Evolutionary conservation across 2,329 filamentous ascomycete species (phyloP).

Genomic region (Thermoascus crustaceus): DNA sequence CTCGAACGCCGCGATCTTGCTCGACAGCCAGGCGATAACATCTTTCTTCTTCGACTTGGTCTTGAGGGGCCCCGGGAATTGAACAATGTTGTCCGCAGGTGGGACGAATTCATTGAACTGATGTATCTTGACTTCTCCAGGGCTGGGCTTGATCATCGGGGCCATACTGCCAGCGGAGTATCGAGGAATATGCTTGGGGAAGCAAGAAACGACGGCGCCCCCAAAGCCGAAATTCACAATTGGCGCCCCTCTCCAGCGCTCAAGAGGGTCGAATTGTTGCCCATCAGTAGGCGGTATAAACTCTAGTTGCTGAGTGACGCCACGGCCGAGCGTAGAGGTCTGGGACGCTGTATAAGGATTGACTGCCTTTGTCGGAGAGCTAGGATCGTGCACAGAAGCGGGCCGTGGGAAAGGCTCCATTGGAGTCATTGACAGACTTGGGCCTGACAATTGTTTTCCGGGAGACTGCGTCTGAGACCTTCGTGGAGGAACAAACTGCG

Average conservation of each 20-base stretch:
- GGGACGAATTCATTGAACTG: constrained; percentile 66
- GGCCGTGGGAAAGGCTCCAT: constrained; percentile 44
- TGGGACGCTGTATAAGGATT: constrained; percentile 30
- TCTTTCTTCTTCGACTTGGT: constrained; percentile 96
- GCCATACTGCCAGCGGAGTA: constrained; percentile 66
- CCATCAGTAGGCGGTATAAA: constrained; percentile 52
- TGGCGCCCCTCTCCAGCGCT: constrained; percentile 85
- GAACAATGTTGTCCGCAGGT: constrained; percentile 61
- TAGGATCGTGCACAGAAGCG: constrained; percentile 46
- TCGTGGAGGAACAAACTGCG: constrained; percentile 32
- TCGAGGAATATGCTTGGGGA: constrained; percentile 80
- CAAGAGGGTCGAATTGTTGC: constrained; percentile 60
- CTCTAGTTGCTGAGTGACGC: constrained; percentile 43
- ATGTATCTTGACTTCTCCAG: constrained; percentile 73
- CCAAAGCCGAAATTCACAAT: constrained; percentile 84
- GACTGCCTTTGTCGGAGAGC: constrained; percentile 30
- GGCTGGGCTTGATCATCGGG: constrained; percentile 72
- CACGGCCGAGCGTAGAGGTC: constrained; percentile 27
- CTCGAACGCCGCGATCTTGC: constrained; percentile 68
- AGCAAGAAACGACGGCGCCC: constrained; percentile 71
- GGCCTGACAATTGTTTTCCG: constrained; percentile 44
- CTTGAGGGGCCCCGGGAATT: constrained; percentile 84
- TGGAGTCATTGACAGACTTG: constrained; percentile 34
- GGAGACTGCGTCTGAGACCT: constrained; percentile 54
- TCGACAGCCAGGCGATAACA: constrained; percentile 66